Conservation (phyloP, 2,329 filamentous ascomycete genomes). For the Fusarium staphyleae region DNA sequence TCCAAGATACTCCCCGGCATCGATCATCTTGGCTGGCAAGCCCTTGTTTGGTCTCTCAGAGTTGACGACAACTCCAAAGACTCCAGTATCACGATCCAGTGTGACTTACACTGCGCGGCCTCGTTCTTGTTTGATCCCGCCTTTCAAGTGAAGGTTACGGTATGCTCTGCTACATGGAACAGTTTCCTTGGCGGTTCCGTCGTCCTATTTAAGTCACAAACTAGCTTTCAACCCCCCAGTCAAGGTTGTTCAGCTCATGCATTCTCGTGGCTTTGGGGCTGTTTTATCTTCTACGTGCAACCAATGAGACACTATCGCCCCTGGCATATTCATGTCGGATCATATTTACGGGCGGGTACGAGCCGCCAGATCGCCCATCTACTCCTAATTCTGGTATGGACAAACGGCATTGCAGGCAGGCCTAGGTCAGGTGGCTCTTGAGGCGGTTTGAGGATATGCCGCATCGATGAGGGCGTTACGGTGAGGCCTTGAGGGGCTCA, state of each 20-base stretch:
- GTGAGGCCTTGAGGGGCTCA: not conserved
- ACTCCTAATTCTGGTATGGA: slow-evolving; percentile 11
- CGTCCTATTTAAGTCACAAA: slow-evolving; percentile 28
- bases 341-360: slow-evolving; percentile 12
- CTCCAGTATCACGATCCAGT: too few relatives aligned
- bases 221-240: slow-evolving; percentile 23
- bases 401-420: not conserved
- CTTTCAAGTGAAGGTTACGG: not conserved
- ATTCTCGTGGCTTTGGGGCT: slow-evolving; percentile 1
- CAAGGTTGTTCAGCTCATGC: slow-evolving; percentile 34
- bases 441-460: slow-evolving; percentile 14
- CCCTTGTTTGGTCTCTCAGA: not conserved
- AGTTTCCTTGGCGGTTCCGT: slow-evolving; percentile 14
- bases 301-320: slow-evolving; percentile 27
- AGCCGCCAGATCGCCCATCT: slow-evolving; percentile 3
- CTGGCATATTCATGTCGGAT: slow-evolving; percentile 17
- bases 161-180: not conserved
- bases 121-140: too few relatives aligned
- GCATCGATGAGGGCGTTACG: not conserved
- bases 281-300: not conserved
- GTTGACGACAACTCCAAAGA: not conserved
- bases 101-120: too few relatives aligned
- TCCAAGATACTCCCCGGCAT: not conserved
- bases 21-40: not conserved
- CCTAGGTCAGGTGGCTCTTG: not conserved